Evolutionary conservation across 345 rosid species (phyloP), one percentile per base, ranked within the genome.

Genomic region (Syzygium oleosum): DNA sequence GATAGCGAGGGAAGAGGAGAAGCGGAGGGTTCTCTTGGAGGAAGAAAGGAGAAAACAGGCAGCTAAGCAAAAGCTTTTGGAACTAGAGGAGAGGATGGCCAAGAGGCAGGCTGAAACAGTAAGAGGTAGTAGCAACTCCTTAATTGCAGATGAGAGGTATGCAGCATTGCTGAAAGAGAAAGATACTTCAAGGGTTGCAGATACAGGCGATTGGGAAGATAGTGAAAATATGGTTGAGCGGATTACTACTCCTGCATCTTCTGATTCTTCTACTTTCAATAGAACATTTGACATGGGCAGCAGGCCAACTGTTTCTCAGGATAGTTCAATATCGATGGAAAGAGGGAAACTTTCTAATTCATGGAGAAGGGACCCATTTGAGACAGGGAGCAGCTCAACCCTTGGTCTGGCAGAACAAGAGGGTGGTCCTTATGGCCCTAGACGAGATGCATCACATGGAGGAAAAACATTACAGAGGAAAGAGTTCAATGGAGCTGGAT

Each of bases 11-110:
- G 99, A 98, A 90, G 99, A 98, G 92, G 99, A 96, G 93, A 98
- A 93, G 88, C 92, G 79, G 31, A 94, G 94, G 93, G 89, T 95
- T 84, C 38, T 91, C 87, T 90, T 97, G 95, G 99, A 98, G 92
- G 99, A 97, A 89, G 99, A 98, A 91, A 95, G 99, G 92, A 94
- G 99, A 90, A 96, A 95, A 89, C 98, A 95, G 87, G 98, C 98
- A 91, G 99, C 99, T 34, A 97, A 95, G 90, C 97, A 95, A 86
- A 98, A 97, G 92, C 98, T 98, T 88, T 89, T 98, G 51, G 99
- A 98, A 91, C 91, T 98, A 93, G 99, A 98, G 90, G 97, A 98
- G 91, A 95, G 88, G 88, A 98, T 98, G 78, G 99, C 99, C 41
- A 96, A 92, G 93, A 94, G 99, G 92, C 95, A 92, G 87, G 93